Evolutionary conservation across 805 yeast genomes (phyloP).

Genomic region (Lipomyces starkeyi): DNA sequence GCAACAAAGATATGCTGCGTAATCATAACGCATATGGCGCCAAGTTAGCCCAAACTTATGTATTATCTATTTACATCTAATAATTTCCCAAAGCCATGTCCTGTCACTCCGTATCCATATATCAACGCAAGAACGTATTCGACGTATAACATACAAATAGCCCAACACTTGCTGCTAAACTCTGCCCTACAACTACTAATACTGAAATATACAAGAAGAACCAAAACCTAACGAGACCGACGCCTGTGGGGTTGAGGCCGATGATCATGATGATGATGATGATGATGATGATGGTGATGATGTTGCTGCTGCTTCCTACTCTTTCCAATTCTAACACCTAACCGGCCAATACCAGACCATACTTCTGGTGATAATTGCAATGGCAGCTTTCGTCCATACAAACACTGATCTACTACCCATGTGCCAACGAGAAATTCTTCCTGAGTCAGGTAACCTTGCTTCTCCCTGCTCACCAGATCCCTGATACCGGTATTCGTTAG

Average conservation of each 20-base stretch:
- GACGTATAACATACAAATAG: neutral
- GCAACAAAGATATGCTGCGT: too few species aligned
- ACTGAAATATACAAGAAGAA: neutral
- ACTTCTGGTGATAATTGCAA: constrained; percentile 65
- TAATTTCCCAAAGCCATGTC: neutral
- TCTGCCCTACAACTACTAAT: neutral
- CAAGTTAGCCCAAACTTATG: neutral
- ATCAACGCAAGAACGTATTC: neutral
- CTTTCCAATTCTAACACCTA: constrained; percentile 44
- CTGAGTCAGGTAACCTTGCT: constrained; percentile 76
- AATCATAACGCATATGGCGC: too few species aligned
- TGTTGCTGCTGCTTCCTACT: constrained; percentile 15
- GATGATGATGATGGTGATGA: constrained; percentile 7
- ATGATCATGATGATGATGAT: neutral
- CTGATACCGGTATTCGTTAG: constrained; percentile 7
- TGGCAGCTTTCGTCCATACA: constrained; percentile 92
- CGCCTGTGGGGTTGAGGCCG: neutral
- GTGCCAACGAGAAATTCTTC: constrained; percentile 92
- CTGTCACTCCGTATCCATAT: neutral
- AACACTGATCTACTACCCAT: constrained; percentile 96
- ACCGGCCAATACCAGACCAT: constrained; percentile 74
- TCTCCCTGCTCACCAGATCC: constrained; percentile 59
- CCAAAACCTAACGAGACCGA: neutral
- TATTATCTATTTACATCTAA: neutral
- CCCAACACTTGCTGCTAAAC: neutral